Conservation (phyloP, 805 yeast species). For the Yarrowia bubula region DNA sequence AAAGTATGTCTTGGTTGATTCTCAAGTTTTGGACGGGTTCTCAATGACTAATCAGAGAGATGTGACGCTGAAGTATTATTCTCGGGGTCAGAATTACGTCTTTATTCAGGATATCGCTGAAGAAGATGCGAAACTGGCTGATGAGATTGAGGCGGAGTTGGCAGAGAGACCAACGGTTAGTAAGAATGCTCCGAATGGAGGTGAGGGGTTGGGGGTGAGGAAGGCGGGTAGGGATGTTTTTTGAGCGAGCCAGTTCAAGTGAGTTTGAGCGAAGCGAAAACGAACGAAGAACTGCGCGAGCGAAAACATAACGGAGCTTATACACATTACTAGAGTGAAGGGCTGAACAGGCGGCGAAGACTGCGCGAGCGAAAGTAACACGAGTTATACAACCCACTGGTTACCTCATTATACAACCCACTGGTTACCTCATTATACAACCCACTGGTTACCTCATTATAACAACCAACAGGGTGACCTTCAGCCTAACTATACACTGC, state of each 20-base stretch:
- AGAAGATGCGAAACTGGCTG: constrained; percentile 46
- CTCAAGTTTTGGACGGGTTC: not conserved
- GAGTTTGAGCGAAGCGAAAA: not conserved
- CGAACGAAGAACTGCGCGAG: too few relatives aligned
- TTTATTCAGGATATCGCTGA: constrained; percentile 44
- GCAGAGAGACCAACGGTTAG: constrained; percentile 7
- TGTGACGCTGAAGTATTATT: constrained; percentile 46
- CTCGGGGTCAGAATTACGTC: constrained; percentile 45
- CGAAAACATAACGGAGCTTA: too few relatives aligned
- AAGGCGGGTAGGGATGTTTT: constrained; percentile 8
- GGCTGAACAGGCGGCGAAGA: too few relatives aligned
- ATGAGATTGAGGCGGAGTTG: constrained; percentile 40
- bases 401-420: too few relatives aligned
- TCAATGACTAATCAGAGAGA: constrained; percentile 41
- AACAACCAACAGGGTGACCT: too few relatives aligned
- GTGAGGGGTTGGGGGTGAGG: not conserved
- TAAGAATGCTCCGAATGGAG: not conserved
- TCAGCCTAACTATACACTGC: too few relatives aligned
- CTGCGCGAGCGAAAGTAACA: too few relatives aligned
- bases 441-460: too few relatives aligned
- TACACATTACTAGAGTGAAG: too few relatives aligned
- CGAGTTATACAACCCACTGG: too few relatives aligned
- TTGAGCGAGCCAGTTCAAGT: not conserved
- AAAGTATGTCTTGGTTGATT: constrained; percentile 49
- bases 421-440: too few relatives aligned